Base-by-base conservation (phyloP, 371 early-diverging fungal genomes). In the Mucor plumbeus region DNA sequence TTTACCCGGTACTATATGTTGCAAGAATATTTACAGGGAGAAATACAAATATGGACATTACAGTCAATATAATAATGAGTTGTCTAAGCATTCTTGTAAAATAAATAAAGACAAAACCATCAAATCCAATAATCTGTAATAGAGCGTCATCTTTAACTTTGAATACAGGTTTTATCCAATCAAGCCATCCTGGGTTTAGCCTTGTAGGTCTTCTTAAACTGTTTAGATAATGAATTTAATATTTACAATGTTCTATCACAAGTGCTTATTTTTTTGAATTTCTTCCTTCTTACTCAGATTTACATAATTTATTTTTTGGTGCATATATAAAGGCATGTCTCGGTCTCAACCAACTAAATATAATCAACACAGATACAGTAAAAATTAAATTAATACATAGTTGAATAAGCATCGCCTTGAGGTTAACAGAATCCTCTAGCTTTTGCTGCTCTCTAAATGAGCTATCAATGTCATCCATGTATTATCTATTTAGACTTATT, bases 51-150 rank as follows among this genome's bases (percentile, higher is more conserved):
- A 86, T 72, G 5, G 88, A 92, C 14, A 90, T 50, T 17, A 87
- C 33, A 6, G 86, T 80, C 67, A 89, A 71, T 34, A 82, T 70
- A 13, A 80, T 61, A 59, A 93, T 79, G 19, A 90, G 69, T 21
- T 77, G 72, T 50, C 84, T 82, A 48, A 85, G 75, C 55, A 88
- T 74, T 35, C 87, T 83, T 17, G 91, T 47, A 63, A 92, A 93
- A 21, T 91, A 85, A 41, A 95, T 75, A 70, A 92, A 91, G 39
- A 94, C 76, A 48, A 90, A 91, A 7, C 90, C 90, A 69, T 95
- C 95, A 36, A 92, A 73, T 21, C 92, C 93, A 33, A 92, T 85
- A 35, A 84, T 85, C 35, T 82, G 81, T 35, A 92, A 69, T 17
- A 90, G 75, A 15, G 77, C 81, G 58, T 77, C 71, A 50, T 93